Conservation (phyloP, 2,329 filamentous ascomycete genomes). For the Botryotinia narcissicola region DNA sequence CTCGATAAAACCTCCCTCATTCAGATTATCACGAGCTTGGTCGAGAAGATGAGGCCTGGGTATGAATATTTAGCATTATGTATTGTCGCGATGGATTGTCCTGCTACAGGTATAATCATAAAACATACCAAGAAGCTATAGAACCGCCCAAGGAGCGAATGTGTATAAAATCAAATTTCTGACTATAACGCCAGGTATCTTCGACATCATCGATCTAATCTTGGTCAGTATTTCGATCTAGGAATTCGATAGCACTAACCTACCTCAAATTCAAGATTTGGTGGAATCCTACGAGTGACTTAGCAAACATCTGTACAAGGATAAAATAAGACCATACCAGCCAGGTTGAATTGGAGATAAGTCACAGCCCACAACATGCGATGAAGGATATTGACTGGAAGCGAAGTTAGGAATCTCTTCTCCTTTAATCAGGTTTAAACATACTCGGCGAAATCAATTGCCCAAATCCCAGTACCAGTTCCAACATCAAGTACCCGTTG, state of each 20-base stretch:
- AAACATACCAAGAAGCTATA: constrained; percentile 42
- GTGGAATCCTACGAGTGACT: constrained; percentile 27
- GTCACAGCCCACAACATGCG: constrained; percentile 32
- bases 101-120: background rate
- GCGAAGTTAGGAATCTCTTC: constrained; percentile 8
- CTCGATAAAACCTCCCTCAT: constrained; percentile 34
- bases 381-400: constrained; percentile 34
- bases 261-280: constrained; percentile 37
- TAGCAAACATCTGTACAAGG: background rate
- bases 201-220: constrained; percentile 37
- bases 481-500: constrained; percentile 18
- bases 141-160: constrained; percentile 28
- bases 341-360: constrained; percentile 34
- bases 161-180: constrained; percentile 21
- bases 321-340: constrained; percentile 23
- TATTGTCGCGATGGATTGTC: background rate
- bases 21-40: constrained; percentile 28
- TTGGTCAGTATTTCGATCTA: background rate
- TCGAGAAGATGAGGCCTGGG: constrained; percentile 33
- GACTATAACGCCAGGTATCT: constrained; percentile 34
- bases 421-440: constrained; percentile 23
- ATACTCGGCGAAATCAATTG: constrained; percentile 26
- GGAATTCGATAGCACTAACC: background rate
- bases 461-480: constrained; percentile 20
- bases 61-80: background rate